Evolutionary conservation across 768 basidiomycete genomes (phyloP).

Genomic region (Phanerochaete carnosa): DNA sequence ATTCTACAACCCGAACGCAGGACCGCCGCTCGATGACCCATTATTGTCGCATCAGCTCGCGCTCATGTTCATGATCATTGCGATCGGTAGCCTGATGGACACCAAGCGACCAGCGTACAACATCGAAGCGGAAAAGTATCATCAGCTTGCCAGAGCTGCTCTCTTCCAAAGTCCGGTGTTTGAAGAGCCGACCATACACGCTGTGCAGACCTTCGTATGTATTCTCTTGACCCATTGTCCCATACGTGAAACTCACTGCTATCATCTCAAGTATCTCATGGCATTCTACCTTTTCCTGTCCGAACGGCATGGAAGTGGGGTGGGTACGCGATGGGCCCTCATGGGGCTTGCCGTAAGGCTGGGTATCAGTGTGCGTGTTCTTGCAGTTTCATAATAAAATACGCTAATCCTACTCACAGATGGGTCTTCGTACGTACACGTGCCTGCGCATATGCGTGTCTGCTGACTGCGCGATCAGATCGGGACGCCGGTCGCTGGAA

Average conservation of each 20-base stretch:
- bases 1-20: slow-evolving; percentile 45
- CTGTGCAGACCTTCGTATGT: slow-evolving; percentile 61
- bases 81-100: slow-evolving; percentile 62
- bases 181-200: slow-evolving; percentile 60
- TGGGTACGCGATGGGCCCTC: slow-evolving; percentile 64
- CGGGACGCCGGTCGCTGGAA: slow-evolving; percentile 69
- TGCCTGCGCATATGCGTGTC: neutral
- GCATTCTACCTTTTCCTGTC: slow-evolving; percentile 41
- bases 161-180: slow-evolving; percentile 62
- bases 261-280: slow-evolving; percentile 53
- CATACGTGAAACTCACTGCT: neutral
- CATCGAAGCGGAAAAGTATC: slow-evolving; percentile 56
- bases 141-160: slow-evolving; percentile 57
- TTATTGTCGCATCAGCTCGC: slow-evolving; percentile 52
- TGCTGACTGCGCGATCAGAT: slow-evolving; percentile 35
- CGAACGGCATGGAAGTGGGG: slow-evolving; percentile 43
- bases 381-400: slow-evolving; percentile 2
- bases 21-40: slow-evolving; percentile 40
- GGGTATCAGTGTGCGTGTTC: slow-evolving; percentile 54
- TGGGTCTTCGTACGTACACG: slow-evolving; percentile 59
- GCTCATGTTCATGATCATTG: slow-evolving; percentile 61
- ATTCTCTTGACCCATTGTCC: slow-evolving; percentile 29
- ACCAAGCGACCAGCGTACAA: slow-evolving; percentile 51
- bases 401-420: slow-evolving; percentile 30
- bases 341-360: slow-evolving; percentile 72